Evolutionary conservation across 2,329 filamentous ascomycete genomes (phyloP).

Genomic region (Pyricularia grisea): DNA sequence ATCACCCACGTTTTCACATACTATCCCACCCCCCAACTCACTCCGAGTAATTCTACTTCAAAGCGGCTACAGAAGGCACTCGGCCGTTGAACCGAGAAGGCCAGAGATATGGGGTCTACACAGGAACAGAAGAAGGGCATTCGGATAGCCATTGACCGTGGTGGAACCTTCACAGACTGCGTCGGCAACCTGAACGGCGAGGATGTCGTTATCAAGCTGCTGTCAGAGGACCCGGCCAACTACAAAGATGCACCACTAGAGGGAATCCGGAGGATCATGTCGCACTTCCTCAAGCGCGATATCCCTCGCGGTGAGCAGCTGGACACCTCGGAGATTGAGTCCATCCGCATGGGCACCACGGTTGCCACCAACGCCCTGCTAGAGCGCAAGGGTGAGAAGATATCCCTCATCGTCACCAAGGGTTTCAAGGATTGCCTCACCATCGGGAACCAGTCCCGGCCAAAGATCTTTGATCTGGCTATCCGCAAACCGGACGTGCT

Average conservation of each 20-base stretch:
- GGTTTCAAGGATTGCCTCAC: constrained; percentile 82
- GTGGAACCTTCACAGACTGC: constrained; percentile 89
- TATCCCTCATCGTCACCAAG: constrained; percentile 77
- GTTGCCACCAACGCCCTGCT: constrained; percentile 88
- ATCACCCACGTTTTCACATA: neutral
- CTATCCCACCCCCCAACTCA: neutral
- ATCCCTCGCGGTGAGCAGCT: constrained; percentile 72
- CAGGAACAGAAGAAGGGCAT: constrained; percentile 42
- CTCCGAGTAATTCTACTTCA: neutral
- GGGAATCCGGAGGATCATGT: constrained; percentile 79
- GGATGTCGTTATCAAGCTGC: constrained; percentile 34
- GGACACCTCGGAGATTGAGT: constrained; percentile 77
- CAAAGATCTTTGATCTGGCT: constrained; percentile 83
- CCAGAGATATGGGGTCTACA: constrained; percentile 23
- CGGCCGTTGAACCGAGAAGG: neutral
- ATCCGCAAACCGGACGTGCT: constrained; percentile 82
- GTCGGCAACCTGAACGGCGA: constrained; percentile 60
- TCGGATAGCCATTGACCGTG: constrained; percentile 69
- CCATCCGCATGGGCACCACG: constrained; percentile 92
- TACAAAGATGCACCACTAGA: constrained; percentile 87
- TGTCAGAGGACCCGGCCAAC: constrained; percentile 77
- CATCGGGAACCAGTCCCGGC: constrained; percentile 85
- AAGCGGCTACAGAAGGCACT: neutral
- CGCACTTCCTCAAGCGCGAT: constrained; percentile 62
- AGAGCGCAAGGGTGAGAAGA: constrained; percentile 82